phyloP scores from a whole-genome alignment of 2,329 filamentous ascomycete species.

The Penicillium glabrum region DNA sequence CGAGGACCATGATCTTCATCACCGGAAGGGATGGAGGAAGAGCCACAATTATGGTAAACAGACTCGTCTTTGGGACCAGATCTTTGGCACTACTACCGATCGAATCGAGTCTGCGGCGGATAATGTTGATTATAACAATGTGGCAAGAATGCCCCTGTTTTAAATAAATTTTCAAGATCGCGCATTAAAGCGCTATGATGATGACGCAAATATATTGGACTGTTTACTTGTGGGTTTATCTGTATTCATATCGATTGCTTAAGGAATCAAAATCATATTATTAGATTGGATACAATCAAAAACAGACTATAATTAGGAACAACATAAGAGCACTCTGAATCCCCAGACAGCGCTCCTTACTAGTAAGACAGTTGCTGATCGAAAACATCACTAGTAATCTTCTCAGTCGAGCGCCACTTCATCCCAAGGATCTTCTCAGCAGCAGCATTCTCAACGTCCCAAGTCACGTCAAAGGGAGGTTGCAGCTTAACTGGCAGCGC shows the following conservation, averaged over 20 bases:
- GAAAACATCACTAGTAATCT: conserved; percentile 14
- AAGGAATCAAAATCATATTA: neutral
- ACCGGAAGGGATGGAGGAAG: conserved; percentile 41
- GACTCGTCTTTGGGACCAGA: conserved; percentile 35
- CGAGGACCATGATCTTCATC: conserved; percentile 46
- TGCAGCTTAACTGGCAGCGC: conserved; percentile 2
- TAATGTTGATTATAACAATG: conserved; percentile 36
- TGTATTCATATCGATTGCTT: neutral
- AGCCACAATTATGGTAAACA: conserved; percentile 40
- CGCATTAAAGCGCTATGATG: neutral
- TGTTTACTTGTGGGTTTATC: neutral
- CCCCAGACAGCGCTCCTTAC: too few species aligned
- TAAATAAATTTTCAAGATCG: neutral
- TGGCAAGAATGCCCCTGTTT: conserved; percentile 32
- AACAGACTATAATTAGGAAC: too few species aligned
- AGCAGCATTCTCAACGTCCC: neutral
- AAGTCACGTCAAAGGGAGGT: neutral
- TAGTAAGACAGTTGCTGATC: conserved; percentile 15
- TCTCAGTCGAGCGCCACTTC: conserved; percentile 5
- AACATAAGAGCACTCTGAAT: too few species aligned
- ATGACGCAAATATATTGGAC: neutral
- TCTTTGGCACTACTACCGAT: conserved; percentile 38
- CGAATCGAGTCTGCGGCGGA: conserved; percentile 37
- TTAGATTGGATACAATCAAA: neutral
- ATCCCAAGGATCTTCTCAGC: conserved; percentile 15